Evolutionary conservation across 1,284 basidiomycete genomes (phyloP), one percentile per base, ranked within the genome.

Genomic region (Stygiomarasmius scandens): DNA sequence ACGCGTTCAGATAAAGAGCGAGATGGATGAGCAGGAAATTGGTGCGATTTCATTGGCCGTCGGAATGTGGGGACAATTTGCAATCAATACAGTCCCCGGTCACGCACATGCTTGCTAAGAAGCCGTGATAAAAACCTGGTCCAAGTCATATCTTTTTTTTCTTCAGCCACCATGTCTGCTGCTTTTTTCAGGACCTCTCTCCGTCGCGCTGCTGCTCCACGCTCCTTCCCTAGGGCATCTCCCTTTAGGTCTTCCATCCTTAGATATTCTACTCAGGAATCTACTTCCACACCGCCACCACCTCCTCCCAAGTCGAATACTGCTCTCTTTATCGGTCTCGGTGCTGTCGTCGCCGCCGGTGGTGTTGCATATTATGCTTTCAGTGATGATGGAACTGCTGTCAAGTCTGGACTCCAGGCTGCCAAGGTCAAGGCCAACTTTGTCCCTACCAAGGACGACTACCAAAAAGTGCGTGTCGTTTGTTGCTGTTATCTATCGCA

Each of bases 381-480:
- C 72, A 69, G 71, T 43, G 82, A 84, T 58, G 70, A 79, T 24
- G 77, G 77, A 23, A 82, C 83, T 11, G 77, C 79, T 0, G 72
- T 78, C 50, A 88, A 86, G 70, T 83, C 85, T 27, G 84, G 80
- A 45, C 73, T 75, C 1, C 87, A 89, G 71, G 68, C 77, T 10
- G 81, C 78, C 14, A 92, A 90, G 73, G 85, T 77, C 58, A 83
- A 76, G 38, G 72, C 78, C 52, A 84, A 86, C 63, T 89, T 89
- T 68, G 77, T 80, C 6, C 90, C 90, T 20, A 79, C 82, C 36
- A 85, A 88, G 75, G 87, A 85, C 52, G 93, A 95, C 70, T 96
- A 95, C 71, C 89, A 93, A 72, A 93, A 95, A 84, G 89, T 87
- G 41, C n/a, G 66, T 47, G n/a, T 19, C 49, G 49, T n/a, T 12